phyloP scores from a whole-genome alignment of 768 basidiomycete species.

The Phanerochaete carnosa region DNA sequence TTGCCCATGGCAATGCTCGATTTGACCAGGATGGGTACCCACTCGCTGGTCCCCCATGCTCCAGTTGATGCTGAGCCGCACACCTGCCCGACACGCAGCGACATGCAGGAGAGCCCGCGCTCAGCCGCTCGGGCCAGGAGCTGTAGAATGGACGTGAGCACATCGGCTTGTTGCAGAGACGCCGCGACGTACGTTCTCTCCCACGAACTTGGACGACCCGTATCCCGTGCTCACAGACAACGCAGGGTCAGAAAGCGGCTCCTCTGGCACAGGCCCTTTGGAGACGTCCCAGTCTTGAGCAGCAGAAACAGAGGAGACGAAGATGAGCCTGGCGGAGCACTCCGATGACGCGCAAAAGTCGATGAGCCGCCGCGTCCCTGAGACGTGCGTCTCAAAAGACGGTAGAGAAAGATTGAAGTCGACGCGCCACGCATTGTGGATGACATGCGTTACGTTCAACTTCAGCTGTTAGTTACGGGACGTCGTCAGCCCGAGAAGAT shows the following conservation, averaged over 20 bases:
- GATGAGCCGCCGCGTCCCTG: slow-evolving; percentile 29
- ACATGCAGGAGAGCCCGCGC: not conserved
- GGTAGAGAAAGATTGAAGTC: slow-evolving; percentile 33
- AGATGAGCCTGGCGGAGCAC: slow-evolving; percentile 25
- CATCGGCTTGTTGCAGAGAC: slow-evolving; percentile 1
- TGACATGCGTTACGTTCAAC: not conserved
- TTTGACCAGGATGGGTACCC: slow-evolving; percentile 24
- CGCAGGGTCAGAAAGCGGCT: slow-evolving; percentile 18
- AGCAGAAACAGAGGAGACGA: slow-evolving; percentile 33
- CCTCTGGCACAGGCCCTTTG: slow-evolving; percentile 22
- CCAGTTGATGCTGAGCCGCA: slow-evolving; percentile 20
- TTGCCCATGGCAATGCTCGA: slow-evolving; percentile 12
- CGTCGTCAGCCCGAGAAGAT: not conserved
- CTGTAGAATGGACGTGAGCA: not conserved
- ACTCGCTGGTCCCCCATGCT: slow-evolving; percentile 25
- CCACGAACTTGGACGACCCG: slow-evolving; percentile 39
- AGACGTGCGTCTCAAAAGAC: slow-evolving; percentile 26
- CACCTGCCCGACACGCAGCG: slow-evolving; percentile 27
- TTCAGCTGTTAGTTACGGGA: not conserved
- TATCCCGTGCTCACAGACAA: slow-evolving; percentile 34
- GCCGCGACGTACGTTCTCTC: slow-evolving; percentile 27
- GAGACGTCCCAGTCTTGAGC: slow-evolving; percentile 16
- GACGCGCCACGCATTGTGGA: slow-evolving; percentile 33
- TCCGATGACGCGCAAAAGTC: slow-evolving; percentile 27
- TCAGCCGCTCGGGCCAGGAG: slow-evolving; percentile 10